Percentiles rank a stretch among this genome's conserved stretches.
phyloP scores from a whole-genome alignment of 1,284 basidiomycete genomes.

The Mycosarcoma maydis region DNA sequence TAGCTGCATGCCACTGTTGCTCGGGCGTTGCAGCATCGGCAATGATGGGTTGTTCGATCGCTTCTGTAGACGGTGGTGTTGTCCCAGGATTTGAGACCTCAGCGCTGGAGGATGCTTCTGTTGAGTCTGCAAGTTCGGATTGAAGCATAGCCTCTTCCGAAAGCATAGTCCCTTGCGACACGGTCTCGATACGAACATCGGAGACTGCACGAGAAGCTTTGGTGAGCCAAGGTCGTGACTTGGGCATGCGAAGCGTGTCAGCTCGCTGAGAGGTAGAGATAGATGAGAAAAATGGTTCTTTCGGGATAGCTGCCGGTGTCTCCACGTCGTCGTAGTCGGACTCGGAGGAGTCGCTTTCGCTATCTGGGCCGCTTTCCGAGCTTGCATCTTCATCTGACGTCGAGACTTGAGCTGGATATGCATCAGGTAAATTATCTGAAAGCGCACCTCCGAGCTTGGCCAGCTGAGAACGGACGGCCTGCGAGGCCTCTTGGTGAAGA shows the following conservation, averaged over 20 bases:
- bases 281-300: slow-evolving; percentile 34
- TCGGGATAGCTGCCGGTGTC: slow-evolving; percentile 46
- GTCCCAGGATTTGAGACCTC: slow-evolving; percentile 11
- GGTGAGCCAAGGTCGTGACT: slow-evolving; percentile 39
- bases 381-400: slow-evolving; percentile 3
- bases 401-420: slow-evolving; percentile 1
- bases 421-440: neutral
- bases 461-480: slow-evolving; percentile 29
- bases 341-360: slow-evolving; percentile 29
- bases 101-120: slow-evolving; percentile 4
- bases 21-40: slow-evolving; percentile 32
- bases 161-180: slow-evolving; percentile 20
- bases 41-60: no score
- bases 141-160: slow-evolving; percentile 19
- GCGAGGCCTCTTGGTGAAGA: slow-evolving; percentile 28
- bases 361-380: slow-evolving; percentile 24
- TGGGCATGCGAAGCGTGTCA: slow-evolving; percentile 33
- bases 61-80: neutral
- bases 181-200: slow-evolving; percentile 29
- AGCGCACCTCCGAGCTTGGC: slow-evolving; percentile 11
- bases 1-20: slow-evolving; percentile 53
- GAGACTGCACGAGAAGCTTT: slow-evolving; percentile 36
- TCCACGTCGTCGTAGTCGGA: slow-evolving; percentile 49
- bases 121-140: slow-evolving; percentile 11
- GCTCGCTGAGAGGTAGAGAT: slow-evolving; percentile 8